Evolutionary conservation across 805 yeast species (phyloP), one percentile per base, ranked within the genome.

Genomic region (Cyberlindnera galapagoensis): DNA sequence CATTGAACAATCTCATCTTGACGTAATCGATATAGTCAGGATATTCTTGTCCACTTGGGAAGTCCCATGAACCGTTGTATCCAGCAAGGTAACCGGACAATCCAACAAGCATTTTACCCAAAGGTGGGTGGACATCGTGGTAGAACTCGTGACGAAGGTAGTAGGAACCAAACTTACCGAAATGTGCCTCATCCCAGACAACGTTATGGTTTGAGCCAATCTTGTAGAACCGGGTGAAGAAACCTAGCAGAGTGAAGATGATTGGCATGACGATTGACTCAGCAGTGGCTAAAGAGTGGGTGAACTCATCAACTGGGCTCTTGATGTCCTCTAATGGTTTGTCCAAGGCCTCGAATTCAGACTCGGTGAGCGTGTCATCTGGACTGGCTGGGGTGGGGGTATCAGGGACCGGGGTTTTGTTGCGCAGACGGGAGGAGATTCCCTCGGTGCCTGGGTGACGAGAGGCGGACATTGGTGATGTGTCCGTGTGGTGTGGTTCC

Each of bases 121-220:
- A 65, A 2, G 98, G 98, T 30, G 98, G 98, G 60, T 90, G 98
- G 21, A 90, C 96, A 59, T 90, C 98, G 55, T 85, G 94, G 58
- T 88, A 90, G 55, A 83, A 86, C 50, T 85, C 94, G 46, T 85
- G 92, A 47, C 73, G 78, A 41, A 90, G 65, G 59, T 90, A 90
- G 56, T 85, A 80, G 9, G 95, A 80, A 20, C 97, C 97, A 56
- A 90, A 90, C 57, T 90, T 92, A 31, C 97, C 98, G 58, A 90
- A 90, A 63, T 88, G 96, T 24, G 96, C 97, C 56, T 87, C 97
- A 61, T 87, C 97, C 97, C 97, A 88, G 28, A 92, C 92, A 19
- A 92, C 97, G 35, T 71, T 67, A 35, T 71, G 66, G 40, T 85
- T 82, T 35, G 70, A 65, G 34, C 83, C 81, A 45, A 90, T 80